Conservation (phyloP, 2,329 filamentous ascomycete genomes). For the Stachybotrys chlorohalonatus region DNA sequence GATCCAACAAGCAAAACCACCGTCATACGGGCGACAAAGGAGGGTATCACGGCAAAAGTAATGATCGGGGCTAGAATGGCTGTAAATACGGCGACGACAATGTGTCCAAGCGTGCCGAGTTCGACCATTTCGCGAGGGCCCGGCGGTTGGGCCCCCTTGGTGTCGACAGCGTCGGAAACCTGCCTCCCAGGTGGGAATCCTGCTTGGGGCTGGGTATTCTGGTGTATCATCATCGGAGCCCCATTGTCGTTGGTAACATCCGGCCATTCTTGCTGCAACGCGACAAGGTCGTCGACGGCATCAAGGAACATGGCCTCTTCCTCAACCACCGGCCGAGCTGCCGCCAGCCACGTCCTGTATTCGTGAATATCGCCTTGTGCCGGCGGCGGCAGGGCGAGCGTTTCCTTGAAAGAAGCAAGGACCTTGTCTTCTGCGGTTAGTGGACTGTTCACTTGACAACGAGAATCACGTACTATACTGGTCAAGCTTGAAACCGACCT, state of each 20-base stretch:
- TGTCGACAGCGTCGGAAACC: not conserved
- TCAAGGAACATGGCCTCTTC: slow-evolving; percentile 53
- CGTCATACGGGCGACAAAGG: slow-evolving; percentile 47
- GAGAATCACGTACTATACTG: slow-evolving; percentile 50
- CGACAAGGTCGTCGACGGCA: slow-evolving; percentile 43
- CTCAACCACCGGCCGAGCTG: slow-evolving; percentile 45
- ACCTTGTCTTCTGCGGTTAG: slow-evolving; percentile 38
- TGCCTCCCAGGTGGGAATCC: slow-evolving; percentile 2
- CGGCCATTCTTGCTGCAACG: slow-evolving; percentile 7
- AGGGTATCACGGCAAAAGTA: slow-evolving; percentile 47
- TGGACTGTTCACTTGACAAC: too few species aligned
- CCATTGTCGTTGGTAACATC: not conserved
- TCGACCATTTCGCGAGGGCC: not conserved
- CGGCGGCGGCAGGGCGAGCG: slow-evolving; percentile 40
- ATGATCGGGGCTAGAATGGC: slow-evolving; percentile 46
- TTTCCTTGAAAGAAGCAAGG: slow-evolving; percentile 46
- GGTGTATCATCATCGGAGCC: slow-evolving; percentile 12
- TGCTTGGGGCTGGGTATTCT: slow-evolving; percentile 1
- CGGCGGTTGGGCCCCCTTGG: not conserved
- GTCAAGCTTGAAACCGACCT: slow-evolving; percentile 55
- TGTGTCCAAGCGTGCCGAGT: not conserved
- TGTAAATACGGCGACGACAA: slow-evolving; percentile 11
- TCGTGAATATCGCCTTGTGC: slow-evolving; percentile 34
- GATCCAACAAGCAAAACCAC: slow-evolving; percentile 44
- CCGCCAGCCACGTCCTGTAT: slow-evolving; percentile 45